Evolutionary conservation across 2,329 filamentous ascomycete species (phyloP).

Genomic region (Rhytidhysteron rufulum): DNA sequence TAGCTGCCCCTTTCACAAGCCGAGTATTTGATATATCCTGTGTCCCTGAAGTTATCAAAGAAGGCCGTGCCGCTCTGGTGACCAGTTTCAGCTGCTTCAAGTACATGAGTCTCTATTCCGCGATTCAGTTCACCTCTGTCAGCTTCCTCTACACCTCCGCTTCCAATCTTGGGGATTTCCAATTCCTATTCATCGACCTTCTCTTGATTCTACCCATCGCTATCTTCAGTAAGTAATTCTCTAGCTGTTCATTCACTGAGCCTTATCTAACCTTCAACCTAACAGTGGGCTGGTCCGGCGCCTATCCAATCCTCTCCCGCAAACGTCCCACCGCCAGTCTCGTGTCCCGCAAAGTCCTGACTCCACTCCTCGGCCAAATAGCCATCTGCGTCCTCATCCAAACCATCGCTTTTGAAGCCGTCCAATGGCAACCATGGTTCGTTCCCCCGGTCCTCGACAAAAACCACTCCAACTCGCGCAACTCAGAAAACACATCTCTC

Average conservation of each 20-base stretch:
- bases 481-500: conserved; percentile 88
- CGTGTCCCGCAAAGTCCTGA: conserved; percentile 87
- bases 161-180: conserved; percentile 94
- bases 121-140: conserved; percentile 98
- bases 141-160: conserved; percentile 93
- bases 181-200: conserved; percentile 95
- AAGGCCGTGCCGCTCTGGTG: conserved; percentile 91
- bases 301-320: conserved; percentile 69
- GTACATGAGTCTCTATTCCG: conserved; percentile 98
- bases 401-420: conserved; percentile 66
- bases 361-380: conserved; percentile 86
- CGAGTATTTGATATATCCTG: conserved; percentile 95
- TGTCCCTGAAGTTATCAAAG: conserved; percentile 86
- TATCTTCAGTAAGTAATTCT: conserved; percentile 71
- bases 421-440: conserved; percentile 79
- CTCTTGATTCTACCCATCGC: conserved; percentile 91
- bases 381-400: conserved; percentile 75
- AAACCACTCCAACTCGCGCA: conserved; percentile 79
- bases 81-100: conserved; percentile 99
- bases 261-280: no score
- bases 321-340: conserved; percentile 91
- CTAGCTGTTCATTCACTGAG: no score
- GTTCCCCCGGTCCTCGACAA: conserved; percentile 72
- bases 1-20: conserved; percentile 96
- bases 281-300: conserved; percentile 83